phyloP scores from a whole-genome alignment of 164 flowering plant genomes.

The Aristolochia californica region DNA sequence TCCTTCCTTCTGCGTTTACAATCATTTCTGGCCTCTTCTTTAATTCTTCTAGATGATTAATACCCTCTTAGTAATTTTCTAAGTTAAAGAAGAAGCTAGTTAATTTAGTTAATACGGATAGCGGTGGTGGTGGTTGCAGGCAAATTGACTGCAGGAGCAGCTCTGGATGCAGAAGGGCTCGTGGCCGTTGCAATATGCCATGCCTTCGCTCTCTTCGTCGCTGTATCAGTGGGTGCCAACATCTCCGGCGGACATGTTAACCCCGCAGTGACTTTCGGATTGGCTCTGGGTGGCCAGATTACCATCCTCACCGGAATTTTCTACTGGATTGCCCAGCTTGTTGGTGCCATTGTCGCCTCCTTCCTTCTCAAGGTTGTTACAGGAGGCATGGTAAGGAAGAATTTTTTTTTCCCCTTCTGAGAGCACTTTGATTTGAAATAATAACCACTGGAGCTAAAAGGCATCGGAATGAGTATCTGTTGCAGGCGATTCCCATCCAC shows the following conservation, averaged over 20 bases:
- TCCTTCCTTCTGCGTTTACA: too few relatives aligned
- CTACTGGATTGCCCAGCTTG: conserved; percentile 87
- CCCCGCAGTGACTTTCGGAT: conserved; percentile 93
- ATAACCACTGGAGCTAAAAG: too few relatives aligned
- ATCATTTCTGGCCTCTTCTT: too few relatives aligned
- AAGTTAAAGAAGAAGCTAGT: background rate
- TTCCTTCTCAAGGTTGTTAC: conserved; percentile 71
- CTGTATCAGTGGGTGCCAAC: conserved; percentile 72
- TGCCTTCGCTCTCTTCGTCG: conserved; percentile 79
- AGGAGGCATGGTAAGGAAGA: conserved; percentile 62
- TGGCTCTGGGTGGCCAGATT: conserved; percentile 90
- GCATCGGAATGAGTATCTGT: background rate
- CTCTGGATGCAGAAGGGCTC: conserved; percentile 69
- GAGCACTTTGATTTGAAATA: too few relatives aligned
- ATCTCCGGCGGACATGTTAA: conserved; percentile 96
- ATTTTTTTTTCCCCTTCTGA: too few relatives aligned
- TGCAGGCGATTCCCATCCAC: conserved; percentile 62
- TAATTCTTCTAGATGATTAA: background rate
- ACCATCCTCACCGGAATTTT: conserved; percentile 74
- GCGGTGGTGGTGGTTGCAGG: conserved; percentile 24
- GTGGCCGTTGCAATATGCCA: conserved; percentile 74
- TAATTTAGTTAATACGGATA: background rate
- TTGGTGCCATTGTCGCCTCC: conserved; percentile 67
- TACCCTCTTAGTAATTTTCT: background rate
- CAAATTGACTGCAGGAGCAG: conserved; percentile 56